Percentiles rank a stretch among this genome's conserved stretches.
phyloP scores from a whole-genome alignment of 2,329 filamentous ascomycete genomes.

The Aspergillaceae sp. region DNA sequence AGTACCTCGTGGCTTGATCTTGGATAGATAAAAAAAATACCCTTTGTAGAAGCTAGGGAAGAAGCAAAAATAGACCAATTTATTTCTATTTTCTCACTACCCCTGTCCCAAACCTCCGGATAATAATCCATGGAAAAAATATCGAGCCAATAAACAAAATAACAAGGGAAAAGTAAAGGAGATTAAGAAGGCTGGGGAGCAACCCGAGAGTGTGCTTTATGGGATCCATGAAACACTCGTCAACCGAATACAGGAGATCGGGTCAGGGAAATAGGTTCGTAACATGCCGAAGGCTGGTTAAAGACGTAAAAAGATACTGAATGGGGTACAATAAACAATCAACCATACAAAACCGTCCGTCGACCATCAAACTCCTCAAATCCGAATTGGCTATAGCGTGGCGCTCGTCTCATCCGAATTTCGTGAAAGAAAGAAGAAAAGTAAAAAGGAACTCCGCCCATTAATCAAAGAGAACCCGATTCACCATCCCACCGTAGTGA shows the following conservation, averaged over 20 bases:
- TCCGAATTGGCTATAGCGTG: slow-evolving; percentile 5
- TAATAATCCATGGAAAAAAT: slow-evolving; percentile 14
- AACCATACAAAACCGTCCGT: slow-evolving; percentile 5
- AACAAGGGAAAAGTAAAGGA: slow-evolving; percentile 5
- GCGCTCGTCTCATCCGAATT: slow-evolving; percentile 10
- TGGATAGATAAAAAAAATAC: neutral
- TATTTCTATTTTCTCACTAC: slow-evolving; percentile 6
- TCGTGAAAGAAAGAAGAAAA: slow-evolving; percentile 4
- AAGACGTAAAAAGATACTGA: slow-evolving; percentile 2
- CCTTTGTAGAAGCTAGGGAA: neutral
- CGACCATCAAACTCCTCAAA: slow-evolving; percentile 8
- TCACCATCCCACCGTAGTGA: slow-evolving; percentile 6
- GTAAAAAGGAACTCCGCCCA: slow-evolving; percentile 9
- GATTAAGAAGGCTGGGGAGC: slow-evolving; percentile 7
- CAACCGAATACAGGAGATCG: neutral
- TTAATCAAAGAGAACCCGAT: slow-evolving; percentile 2
- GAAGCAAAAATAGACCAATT: neutral
- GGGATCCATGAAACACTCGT: neutral
- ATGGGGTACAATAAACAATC: slow-evolving; percentile 4
- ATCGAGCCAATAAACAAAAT: slow-evolving; percentile 6
- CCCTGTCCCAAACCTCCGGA: slow-evolving; percentile 13
- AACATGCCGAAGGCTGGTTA: no score
- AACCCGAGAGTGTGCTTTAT: neutral
- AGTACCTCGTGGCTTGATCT: no score
- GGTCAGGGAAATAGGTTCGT: no score